These are phyloP conservation scores for Cryptococcus sp. DNA, from an alignment of 1,284 basidiomycete genomes.

Conservation along the genomic window DNA sequence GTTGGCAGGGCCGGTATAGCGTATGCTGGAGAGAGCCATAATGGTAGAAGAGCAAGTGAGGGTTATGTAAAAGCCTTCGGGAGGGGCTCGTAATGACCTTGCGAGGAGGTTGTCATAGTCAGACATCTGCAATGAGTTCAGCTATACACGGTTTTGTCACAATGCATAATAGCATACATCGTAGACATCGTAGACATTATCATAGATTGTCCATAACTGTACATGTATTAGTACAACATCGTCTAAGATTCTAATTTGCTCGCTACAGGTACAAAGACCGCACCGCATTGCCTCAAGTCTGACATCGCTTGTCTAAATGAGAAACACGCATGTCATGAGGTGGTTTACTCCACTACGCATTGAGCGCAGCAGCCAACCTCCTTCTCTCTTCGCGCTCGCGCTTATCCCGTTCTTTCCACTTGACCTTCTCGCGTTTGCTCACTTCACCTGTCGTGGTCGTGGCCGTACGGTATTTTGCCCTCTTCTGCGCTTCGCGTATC, in stretches of 20 bases:
- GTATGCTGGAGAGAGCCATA: slow-evolving; percentile 3
- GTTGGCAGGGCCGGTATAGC: slow-evolving; percentile 12
- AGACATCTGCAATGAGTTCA: too few species aligned
- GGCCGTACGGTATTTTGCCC: slow-evolving; percentile 20
- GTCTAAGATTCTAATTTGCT: too few species aligned
- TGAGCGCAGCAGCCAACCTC: slow-evolving; percentile 34
- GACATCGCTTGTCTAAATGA: too few species aligned
- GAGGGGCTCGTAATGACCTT: background rate
- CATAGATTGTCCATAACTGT: too few species aligned
- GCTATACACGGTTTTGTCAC: too few species aligned
- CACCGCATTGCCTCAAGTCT: too few species aligned
- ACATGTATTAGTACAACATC: too few species aligned
- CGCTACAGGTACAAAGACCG: too few species aligned
- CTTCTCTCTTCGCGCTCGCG: slow-evolving; percentile 42
- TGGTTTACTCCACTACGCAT: slow-evolving; percentile 2
- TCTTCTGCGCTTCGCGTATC: slow-evolving; percentile 37
- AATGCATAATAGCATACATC: too few species aligned
- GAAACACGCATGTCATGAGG: too few species aligned
- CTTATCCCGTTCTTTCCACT: slow-evolving; percentile 44
- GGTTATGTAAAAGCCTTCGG: slow-evolving; percentile 8
- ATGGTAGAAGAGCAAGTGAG: slow-evolving; percentile 17
- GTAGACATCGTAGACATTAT: too few species aligned
- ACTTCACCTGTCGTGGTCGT: slow-evolving; percentile 1
- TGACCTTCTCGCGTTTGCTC: slow-evolving; percentile 38
- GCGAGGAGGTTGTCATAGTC: too few species aligned